Percentiles rank a stretch among this genome's conserved stretches.
These are phyloP conservation scores for Catharanthus roseus DNA, from an alignment of 257 asterid genomes.

Conservation along the genomic window DNA sequence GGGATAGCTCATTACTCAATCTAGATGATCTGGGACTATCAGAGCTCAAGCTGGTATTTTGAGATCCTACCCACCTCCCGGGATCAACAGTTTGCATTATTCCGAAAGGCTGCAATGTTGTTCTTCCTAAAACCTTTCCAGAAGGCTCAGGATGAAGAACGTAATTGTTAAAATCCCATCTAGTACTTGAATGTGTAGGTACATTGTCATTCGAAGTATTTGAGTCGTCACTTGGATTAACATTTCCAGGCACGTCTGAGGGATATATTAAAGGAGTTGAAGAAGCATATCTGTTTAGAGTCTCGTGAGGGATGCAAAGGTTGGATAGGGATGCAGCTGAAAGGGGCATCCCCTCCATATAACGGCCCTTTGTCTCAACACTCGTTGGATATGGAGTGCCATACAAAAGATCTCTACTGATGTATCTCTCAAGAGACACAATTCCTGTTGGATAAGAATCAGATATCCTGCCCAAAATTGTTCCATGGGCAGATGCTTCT, in stretches of 20 bases:
- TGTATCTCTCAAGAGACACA: constrained; percentile 20
- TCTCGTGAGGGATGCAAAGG: constrained; percentile 18
- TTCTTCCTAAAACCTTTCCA: constrained; percentile 24
- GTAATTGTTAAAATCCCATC: constrained; percentile 33
- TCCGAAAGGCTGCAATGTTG: constrained; percentile 24
- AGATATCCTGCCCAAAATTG: constrained; percentile 12
- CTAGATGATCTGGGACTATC: constrained; percentile 34
- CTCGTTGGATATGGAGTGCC: constrained; percentile 29
- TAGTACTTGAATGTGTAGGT: constrained; percentile 24
- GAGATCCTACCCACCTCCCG: constrained; percentile 36
- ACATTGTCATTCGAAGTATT: constrained; percentile 19
- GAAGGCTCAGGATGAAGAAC: constrained; percentile 24
- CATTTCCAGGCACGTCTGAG: constrained; percentile 20
- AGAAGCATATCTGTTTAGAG: constrained; percentile 23
- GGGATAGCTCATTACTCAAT: constrained; percentile 54
- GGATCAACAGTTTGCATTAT: constrained; percentile 18
- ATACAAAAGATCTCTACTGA: constrained; percentile 18
- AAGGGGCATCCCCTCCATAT: constrained; percentile 32
- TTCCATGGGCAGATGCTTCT: constrained; percentile 14
- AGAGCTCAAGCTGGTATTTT: constrained; percentile 22
- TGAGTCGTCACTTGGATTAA: constrained; percentile 19
- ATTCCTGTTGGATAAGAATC: constrained; percentile 24
- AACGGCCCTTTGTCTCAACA: constrained; percentile 20
- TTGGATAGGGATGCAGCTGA: constrained; percentile 26
- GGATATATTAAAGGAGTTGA: constrained; percentile 26